Base-by-base conservation (phyloP, 768 basidiomycete genomes). In the Suillus subaureus region DNA sequence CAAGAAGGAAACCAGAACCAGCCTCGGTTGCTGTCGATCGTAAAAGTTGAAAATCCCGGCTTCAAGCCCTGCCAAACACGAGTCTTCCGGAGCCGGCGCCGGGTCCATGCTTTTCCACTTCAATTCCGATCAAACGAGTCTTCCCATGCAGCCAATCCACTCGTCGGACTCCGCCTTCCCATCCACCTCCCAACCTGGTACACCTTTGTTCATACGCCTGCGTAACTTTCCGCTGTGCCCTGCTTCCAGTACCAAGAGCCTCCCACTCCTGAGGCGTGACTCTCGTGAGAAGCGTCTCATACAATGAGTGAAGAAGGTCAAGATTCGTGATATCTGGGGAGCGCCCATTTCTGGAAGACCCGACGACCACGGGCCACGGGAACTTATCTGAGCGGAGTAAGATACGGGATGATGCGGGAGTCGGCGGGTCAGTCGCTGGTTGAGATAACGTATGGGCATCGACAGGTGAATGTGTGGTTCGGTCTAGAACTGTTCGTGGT, bases 201-300 rank as follows among this genome's bases (percentile, higher is more conserved):
- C 89, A 91, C 39, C 90, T 79, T 67, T 82, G 81, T 73, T 90
- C 85, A 69, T 90, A 91, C 40, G 88, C 87, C 33, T 79, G 79
- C 21, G 87, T 81, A 21, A 87, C 83, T 67, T 84, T 85, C 58
- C 87, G 82, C 72, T 90, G 89, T 31, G 80, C 80, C 4, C 82
- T 81, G 69, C 84, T 85, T 15, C 84, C 83, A 58, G 82, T 77
- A 0, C 87, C 87, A 6, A 91, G 80, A 0, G 80, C 75, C 57
- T 84, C 83, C 89, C 90, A 91, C 69, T 91, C 89, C 62, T 84
- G 82, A 4, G 83, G 82, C 13, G 87, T 88, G 8, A 89, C 82
- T n/a, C 85, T 82, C 18, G 77, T 75, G 55, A 82, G 74, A 51
- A 91, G 83, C 4, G 87, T 84, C 18, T 79, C 78, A 68, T 91